These are phyloP conservation scores for Syzygium aqueum DNA, from an alignment of 345 rosid species.

Conservation along the genomic window DNA sequence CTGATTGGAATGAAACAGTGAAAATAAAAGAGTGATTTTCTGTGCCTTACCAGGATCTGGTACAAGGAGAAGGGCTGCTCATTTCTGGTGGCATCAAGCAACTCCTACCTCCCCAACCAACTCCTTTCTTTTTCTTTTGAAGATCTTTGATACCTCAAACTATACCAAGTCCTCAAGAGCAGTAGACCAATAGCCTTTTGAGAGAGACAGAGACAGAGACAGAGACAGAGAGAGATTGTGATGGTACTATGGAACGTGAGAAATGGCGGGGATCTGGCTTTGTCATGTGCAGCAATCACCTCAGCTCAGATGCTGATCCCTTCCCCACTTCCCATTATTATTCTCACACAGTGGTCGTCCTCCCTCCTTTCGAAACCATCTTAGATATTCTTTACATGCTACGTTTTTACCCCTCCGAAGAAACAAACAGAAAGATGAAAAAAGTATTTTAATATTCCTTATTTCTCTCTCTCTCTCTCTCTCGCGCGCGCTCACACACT, in stretches of 20 bases:
- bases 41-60: not conserved
- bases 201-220: not conserved
- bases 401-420: not conserved
- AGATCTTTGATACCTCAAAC: not conserved
- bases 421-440: not conserved
- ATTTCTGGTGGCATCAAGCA: not conserved
- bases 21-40: not conserved
- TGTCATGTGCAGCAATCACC: not conserved
- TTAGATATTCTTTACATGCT: not conserved
- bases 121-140: not conserved
- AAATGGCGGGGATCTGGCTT: not conserved
- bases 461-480: not conserved
- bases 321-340: not conserved
- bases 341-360: not conserved
- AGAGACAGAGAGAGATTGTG: not conserved
- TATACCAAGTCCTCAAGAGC: not conserved
- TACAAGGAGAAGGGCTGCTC: constrained; percentile 1
- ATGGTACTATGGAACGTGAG: not conserved
- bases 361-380: not conserved
- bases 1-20: not conserved
- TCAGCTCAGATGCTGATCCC: not conserved
- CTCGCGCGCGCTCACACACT: not conserved
- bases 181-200: not conserved
- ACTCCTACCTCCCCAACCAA: constrained; percentile 8
- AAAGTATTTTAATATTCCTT: not conserved